Evolutionary conservation across 2,329 filamentous ascomycete species (phyloP).

Genomic region (Cordyceps farinosa): DNA sequence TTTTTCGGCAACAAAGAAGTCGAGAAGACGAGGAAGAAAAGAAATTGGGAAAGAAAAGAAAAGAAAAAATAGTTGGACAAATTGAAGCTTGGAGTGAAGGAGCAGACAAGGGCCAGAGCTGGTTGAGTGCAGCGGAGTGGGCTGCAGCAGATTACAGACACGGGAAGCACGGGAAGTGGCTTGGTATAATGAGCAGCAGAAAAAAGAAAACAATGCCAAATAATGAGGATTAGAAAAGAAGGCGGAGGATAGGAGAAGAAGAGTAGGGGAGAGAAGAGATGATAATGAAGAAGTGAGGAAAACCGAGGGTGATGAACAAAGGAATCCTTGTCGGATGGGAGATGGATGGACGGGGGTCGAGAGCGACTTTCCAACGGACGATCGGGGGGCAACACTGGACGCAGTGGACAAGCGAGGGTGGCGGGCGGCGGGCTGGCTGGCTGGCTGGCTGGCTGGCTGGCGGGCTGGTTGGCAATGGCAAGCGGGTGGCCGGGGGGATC

Average conservation of each 20-base stretch:
- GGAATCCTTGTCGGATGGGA: conserved; percentile 13
- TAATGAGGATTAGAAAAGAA: conserved; percentile 15
- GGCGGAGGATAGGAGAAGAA: conserved; percentile 11
- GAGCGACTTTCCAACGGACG: neutral
- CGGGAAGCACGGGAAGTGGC: neutral
- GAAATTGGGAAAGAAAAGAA: neutral
- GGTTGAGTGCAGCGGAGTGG: neutral
- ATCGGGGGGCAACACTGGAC: neutral
- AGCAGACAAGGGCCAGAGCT: neutral
- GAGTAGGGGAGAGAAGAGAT: conserved; percentile 18
- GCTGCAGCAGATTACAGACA: neutral
- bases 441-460: neutral
- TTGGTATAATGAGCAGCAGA: neutral
- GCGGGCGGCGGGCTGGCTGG: neutral
- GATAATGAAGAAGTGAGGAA: conserved; percentile 15
- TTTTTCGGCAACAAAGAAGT: neutral
- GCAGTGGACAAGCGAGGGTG: neutral
- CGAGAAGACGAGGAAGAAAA: neutral
- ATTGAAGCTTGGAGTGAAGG: neutral
- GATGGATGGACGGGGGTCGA: neutral
- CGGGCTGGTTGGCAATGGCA: neutral
- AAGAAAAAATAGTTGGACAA: neutral
- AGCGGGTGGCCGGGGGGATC: neutral
- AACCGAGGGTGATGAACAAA: conserved; percentile 12
- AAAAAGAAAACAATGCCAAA: conserved; percentile 4